A percentile compares a stretch with the other conserved stretches of the same genome.
These are phyloP conservation scores for Sphaerulina populicola DNA, from an alignment of 2,329 filamentous ascomycete species.

Conservation along the genomic window DNA sequence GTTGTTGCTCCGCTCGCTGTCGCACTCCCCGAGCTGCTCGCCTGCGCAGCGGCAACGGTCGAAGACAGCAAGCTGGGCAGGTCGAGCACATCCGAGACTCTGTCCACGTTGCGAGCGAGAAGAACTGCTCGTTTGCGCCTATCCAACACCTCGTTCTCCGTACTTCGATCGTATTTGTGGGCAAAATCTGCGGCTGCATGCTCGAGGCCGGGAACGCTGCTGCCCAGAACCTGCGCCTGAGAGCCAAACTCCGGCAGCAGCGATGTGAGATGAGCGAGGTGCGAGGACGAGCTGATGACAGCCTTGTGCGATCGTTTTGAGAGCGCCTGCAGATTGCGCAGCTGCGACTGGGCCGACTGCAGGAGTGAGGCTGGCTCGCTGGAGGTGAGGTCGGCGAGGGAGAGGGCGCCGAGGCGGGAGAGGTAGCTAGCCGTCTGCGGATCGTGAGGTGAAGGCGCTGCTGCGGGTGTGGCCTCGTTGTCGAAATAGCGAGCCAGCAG, in stretches of 20 bases:
- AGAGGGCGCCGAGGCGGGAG: slow-evolving; percentile 65
- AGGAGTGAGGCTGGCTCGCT: slow-evolving; percentile 72
- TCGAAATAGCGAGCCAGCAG: slow-evolving; percentile 58
- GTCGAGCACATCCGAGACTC: slow-evolving; percentile 83
- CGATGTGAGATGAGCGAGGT: slow-evolving; percentile 63
- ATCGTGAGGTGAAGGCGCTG: slow-evolving; percentile 40
- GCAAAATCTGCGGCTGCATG: slow-evolving; percentile 71
- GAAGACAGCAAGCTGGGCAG: slow-evolving; percentile 78
- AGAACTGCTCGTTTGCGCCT: slow-evolving; percentile 71
- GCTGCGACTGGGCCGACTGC: slow-evolving; percentile 69
- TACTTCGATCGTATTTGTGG: slow-evolving; percentile 67
- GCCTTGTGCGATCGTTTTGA: slow-evolving; percentile 82
- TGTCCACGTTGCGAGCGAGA: slow-evolving; percentile 76
- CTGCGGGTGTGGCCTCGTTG: slow-evolving; percentile 28
- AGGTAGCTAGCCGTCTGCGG: slow-evolving; percentile 61
- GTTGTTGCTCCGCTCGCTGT: slow-evolving; percentile 40
- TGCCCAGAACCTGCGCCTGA: slow-evolving; percentile 58
- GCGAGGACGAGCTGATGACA: slow-evolving; percentile 70
- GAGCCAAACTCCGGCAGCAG: slow-evolving; percentile 62
- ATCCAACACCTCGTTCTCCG: slow-evolving; percentile 55
- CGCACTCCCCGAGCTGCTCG: slow-evolving; percentile 37
- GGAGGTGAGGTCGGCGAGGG: slow-evolving; percentile 61
- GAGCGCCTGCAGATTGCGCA: slow-evolving; percentile 75
- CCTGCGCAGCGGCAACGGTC: slow-evolving; percentile 53
- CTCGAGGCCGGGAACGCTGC: slow-evolving; percentile 71